Evolutionary conservation across 2,329 filamentous ascomycete species (phyloP).

Genomic region (Aspergillus niger): DNA sequence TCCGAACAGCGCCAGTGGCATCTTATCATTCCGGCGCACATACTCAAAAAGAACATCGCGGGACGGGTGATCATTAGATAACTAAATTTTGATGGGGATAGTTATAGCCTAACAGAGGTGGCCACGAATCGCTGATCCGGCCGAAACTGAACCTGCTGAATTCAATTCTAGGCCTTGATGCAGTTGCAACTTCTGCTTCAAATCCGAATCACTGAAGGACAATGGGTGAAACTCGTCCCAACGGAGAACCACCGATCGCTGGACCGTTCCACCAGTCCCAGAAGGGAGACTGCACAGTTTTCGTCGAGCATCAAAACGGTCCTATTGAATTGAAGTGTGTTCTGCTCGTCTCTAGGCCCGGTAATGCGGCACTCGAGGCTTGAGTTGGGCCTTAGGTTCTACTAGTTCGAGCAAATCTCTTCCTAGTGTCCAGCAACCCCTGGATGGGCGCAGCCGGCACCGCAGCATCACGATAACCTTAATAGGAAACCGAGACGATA

Average conservation of each 20-base stretch:
- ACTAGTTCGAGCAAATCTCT: background rate
- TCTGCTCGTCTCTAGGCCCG: background rate
- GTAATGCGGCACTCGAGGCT: background rate
- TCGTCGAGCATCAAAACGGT: background rate
- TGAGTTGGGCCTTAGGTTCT: background rate
- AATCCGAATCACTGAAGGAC: background rate
- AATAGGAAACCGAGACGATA: conserved; percentile 9
- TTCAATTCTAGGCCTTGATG: background rate
- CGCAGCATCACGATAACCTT: conserved; percentile 9
- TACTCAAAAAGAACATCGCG: background rate
- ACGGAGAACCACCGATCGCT: background rate
- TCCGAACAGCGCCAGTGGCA: background rate
- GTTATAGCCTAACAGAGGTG: background rate
- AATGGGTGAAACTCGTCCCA: background rate
- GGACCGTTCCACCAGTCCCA: background rate
- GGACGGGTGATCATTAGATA: background rate
- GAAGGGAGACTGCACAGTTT: background rate
- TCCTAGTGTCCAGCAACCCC: background rate
- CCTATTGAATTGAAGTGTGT: background rate
- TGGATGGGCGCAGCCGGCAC: background rate
- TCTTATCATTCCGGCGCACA: background rate
- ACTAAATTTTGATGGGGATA: background rate
- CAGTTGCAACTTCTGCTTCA: background rate
- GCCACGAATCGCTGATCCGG: background rate
- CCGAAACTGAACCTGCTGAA: background rate